Evolutionary conservation across 1,284 basidiomycete species (phyloP), one percentile per base, ranked within the genome.

Genomic region (Ganoderma multipileum): DNA sequence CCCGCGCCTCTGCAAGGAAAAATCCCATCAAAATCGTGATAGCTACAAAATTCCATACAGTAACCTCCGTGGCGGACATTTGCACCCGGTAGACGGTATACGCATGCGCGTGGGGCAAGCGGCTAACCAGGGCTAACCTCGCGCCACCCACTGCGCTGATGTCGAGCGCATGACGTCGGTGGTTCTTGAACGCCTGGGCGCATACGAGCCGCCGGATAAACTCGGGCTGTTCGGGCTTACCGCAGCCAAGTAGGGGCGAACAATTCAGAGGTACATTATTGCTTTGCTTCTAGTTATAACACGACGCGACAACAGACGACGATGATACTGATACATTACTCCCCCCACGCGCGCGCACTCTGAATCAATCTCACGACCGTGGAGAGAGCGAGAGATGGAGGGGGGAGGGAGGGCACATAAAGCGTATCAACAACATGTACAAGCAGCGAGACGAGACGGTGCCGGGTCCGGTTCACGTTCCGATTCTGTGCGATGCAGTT

Each of bases 291-390:
- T 71, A 71, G 65, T 66, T 64, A 57, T 61, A 57, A 69, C 65
- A 69, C 16, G 52, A 39, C 64, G 58, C 33, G 41, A 66, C 47
- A 55, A 44, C 36, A 55, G 64, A 61, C 14, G 66, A 67, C 39
- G 65, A 65, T 71, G 67, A 52, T 71, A 71, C 66, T 71, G 42
- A 66, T 71, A 71, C 70, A 71, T 71, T 71, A 71, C 68, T 71
- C 67, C 69, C 47, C 20, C 61, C 68, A 55, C 68, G 66, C 68
- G 66, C 70, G 23, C 23, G 12, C 44, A 52, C 47, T 26, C n/a
- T 14, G 47, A 64, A 61, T 66, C 59, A 66, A 64, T 66, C 62
- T 62, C 47, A 36, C 28, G 64, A 61, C 66, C 63, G 65, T 60
- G 23, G 47, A 52, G n/a, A 16, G 23, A n/a, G n/a, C n/a, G n/a